A percentile compares a stretch with the other conserved stretches of the same genome.
Conservation (phyloP, 805 yeast species). For the Candida andamanensis region DNA sequence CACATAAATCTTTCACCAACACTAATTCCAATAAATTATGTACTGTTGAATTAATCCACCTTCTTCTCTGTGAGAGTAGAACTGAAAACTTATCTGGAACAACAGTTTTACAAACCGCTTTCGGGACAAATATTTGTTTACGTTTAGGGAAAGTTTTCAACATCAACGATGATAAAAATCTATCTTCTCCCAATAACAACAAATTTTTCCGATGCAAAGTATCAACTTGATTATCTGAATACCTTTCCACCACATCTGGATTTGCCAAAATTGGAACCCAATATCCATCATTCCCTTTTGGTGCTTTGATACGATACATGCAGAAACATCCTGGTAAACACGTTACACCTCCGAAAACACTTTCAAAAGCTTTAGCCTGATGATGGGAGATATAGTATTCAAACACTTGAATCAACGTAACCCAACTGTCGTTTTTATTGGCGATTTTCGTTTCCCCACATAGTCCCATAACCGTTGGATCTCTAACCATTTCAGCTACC, state of each 20-base stretch:
- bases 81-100: conserved; percentile 83
- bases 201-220: conserved; percentile 84
- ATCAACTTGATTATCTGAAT: conserved; percentile 78
- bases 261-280: conserved; percentile 95
- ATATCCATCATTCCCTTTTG: conserved; percentile 61
- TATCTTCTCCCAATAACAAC: conserved; percentile 83
- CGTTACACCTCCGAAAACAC: conserved; percentile 92
- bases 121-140: conserved; percentile 79
- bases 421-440: conserved; percentile 80
- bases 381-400: conserved; percentile 93
- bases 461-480: conserved; percentile 83
- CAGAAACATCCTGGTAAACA: conserved; percentile 95
- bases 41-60: conserved; percentile 95
- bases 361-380: conserved; percentile 89
- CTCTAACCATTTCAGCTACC: conserved; percentile 84
- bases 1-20: conserved; percentile 81
- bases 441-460: conserved; percentile 95
- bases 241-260: conserved; percentile 89
- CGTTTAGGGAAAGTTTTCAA: conserved; percentile 84
- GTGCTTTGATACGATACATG: conserved; percentile 86
- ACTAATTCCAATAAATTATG: conserved; percentile 88
- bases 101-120: conserved; percentile 87
- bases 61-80: conserved; percentile 84
- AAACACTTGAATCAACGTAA: conserved; percentile 87
- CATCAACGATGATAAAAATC: conserved; percentile 81